Evolutionary conservation across 2,329 filamentous ascomycete species (phyloP), one percentile per base, ranked within the genome.

Genomic region (Calonectria honghensis): DNA sequence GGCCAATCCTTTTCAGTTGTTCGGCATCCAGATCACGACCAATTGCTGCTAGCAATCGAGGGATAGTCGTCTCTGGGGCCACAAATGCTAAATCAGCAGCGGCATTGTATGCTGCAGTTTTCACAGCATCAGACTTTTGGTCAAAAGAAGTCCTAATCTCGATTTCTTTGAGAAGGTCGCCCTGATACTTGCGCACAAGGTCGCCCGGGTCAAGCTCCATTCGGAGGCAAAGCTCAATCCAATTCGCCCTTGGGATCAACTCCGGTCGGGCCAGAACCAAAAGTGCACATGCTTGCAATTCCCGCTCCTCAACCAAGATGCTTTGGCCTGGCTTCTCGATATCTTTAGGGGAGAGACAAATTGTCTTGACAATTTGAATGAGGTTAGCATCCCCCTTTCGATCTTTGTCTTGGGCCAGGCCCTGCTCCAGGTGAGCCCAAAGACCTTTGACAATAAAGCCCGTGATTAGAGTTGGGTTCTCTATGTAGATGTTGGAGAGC

Each of bases 11-110:
- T 16, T 91, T 88, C 4, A 98, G 88, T 74, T 95, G 93, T 54
- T 89, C 85, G 1, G 92, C 89, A 76, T 96, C 89, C 27, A 99
- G 89, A 83, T 98, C 96, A 35, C 90, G 85, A 69, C 90, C 88
- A 66, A 99, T 92, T 61, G 97, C 91, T 35, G 92, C 86, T 32
- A 98, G 91, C 31, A 99, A 89, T 10, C 91, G 90, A 6, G 95
- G 91, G 27, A 95, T 94, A 85, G 98, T 94, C 20, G 88, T 88
- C 54, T 97, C 94, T 0, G 97, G 97, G 6, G 96, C 94, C 32
- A 99, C 95, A 82, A 99, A 99, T 4, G 95, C 96, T 73, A 99
- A 89, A 81, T 98, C 97, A 48, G 96, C 96, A 14, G 95, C 95
- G 10, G 96, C 95, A 79, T 93, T 93, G 84, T 93, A 97, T 4